These are phyloP conservation scores for Moniliella sp. DNA, from an alignment of 1,284 basidiomycete genomes.

Conservation along the genomic window DNA sequence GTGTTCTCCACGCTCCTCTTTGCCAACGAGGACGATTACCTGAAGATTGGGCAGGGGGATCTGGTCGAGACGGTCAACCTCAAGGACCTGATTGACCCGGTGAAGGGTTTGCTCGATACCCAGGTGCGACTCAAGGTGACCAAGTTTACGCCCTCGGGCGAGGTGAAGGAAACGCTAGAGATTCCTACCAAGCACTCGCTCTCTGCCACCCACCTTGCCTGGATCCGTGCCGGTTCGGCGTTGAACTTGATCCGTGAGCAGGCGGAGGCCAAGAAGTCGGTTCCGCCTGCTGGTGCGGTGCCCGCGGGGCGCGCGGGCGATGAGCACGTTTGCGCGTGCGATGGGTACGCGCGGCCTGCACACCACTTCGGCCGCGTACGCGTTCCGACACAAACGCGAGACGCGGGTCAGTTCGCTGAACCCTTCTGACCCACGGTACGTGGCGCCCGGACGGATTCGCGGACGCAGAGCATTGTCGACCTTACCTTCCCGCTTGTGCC, in stretches of 20 bases:
- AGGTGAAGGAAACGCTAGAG: constrained; percentile 19
- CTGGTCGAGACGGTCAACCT: constrained; percentile 26
- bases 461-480: constrained; percentile 20
- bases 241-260: constrained; percentile 26
- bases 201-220: constrained; percentile 20
- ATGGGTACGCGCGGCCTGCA: neutral
- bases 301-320: neutral
- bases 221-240: constrained; percentile 31
- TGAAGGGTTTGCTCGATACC: constrained; percentile 9
- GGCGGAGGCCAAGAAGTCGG: constrained; percentile 10
- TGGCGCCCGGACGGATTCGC: constrained; percentile 10
- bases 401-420: constrained; percentile 9
- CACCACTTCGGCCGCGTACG: constrained; percentile 8
- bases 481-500: constrained; percentile 15
- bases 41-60: constrained; percentile 19
- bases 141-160: constrained; percentile 20
- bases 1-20: constrained; percentile 30
- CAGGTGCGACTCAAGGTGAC: constrained; percentile 26
- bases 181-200: constrained; percentile 26
- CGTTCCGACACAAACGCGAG: too few relatives aligned
- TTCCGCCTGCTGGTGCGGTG: neutral
- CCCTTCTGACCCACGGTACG: constrained; percentile 26
- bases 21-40: constrained; percentile 28
- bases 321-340: neutral
- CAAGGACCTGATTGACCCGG: constrained; percentile 17